Percentiles rank a stretch among this genome's conserved stretches.
Evolutionary conservation across 305 asterid species (phyloP).

Genomic region (Ilex paraguariensis): DNA sequence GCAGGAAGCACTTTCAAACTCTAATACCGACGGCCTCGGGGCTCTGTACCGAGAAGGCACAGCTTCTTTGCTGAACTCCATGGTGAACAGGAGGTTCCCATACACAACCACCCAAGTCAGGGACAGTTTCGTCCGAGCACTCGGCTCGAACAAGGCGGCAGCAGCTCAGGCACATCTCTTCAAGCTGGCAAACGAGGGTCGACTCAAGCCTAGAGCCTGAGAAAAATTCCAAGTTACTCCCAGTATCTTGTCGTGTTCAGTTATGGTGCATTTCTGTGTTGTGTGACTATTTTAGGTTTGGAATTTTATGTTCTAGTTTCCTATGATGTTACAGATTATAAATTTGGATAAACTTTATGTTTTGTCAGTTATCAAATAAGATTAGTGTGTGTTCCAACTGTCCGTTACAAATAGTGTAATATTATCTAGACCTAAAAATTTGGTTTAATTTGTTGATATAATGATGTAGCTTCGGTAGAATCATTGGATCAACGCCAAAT

Average conservation of each 20-base stretch:
- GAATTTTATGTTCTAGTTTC: constrained; percentile 18
- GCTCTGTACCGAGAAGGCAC: constrained; percentile 88
- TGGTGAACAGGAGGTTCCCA: constrained; percentile 60
- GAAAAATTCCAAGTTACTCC: constrained; percentile 13
- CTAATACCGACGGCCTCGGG: constrained; percentile 55
- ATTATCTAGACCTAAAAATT: too few species aligned
- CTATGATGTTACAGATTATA: constrained; percentile 18
- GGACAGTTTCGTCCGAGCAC: constrained; percentile 50
- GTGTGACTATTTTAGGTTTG: constrained; percentile 21
- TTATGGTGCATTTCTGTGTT: constrained; percentile 22
- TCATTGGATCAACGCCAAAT: too few species aligned
- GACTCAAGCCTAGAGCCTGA: constrained; percentile 38
- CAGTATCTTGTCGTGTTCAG: constrained; percentile 11
- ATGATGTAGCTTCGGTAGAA: too few species aligned
- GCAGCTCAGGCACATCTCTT: constrained; percentile 71
- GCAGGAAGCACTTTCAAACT: constrained; percentile 67
- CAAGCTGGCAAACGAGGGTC: constrained; percentile 78
- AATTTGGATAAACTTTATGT: constrained; percentile 17
- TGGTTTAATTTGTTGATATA: too few species aligned
- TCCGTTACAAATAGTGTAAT: neutral
- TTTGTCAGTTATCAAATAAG: constrained; percentile 9
- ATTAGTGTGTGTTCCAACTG: neutral
- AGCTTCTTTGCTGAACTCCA: constrained; percentile 82
- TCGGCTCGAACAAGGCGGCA: constrained; percentile 68
- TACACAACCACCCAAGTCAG: constrained; percentile 69